Evolutionary conservation across 805 yeast species (phyloP).

Genomic region (Barnettozyma siamensis): DNA sequence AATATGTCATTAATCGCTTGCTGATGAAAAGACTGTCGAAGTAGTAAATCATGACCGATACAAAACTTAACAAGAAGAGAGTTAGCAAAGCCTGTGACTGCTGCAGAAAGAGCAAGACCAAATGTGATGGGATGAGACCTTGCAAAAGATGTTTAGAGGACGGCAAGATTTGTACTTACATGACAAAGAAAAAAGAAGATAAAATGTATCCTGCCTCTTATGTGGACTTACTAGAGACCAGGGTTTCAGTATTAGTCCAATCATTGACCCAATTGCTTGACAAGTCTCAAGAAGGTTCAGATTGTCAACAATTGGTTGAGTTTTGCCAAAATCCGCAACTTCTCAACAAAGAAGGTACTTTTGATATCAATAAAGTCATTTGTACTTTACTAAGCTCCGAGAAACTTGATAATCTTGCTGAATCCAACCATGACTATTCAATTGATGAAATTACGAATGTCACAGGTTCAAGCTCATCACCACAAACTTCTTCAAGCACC

Average conservation of each 20-base stretch:
- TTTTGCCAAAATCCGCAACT: conserved; percentile 18
- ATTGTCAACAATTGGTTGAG: conserved; percentile 8
- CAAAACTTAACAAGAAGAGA: conserved; percentile 22
- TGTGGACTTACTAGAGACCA: conserved; percentile 44
- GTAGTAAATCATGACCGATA: background rate
- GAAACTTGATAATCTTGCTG: conserved; percentile 22
- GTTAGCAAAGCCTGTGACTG: conserved; percentile 41
- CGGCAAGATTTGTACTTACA: conserved; percentile 51
- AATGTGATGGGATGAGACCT: conserved; percentile 43
- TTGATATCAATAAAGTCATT: conserved; percentile 25
- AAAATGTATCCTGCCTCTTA: conserved; percentile 40
- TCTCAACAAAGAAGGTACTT: conserved; percentile 17
- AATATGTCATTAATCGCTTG: no score
- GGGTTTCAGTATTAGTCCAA: conserved; percentile 42
- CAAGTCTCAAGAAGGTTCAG: conserved; percentile 11
- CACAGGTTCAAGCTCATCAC: conserved; percentile 2
- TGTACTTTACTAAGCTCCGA: conserved; percentile 17
- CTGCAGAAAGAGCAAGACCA: conserved; percentile 39
- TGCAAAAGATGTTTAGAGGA: conserved; percentile 47
- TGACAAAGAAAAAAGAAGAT: conserved; percentile 45
- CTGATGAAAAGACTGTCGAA: no score
- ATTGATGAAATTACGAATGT: conserved; percentile 22
- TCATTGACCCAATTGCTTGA: conserved; percentile 27
- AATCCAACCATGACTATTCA: conserved; percentile 19
- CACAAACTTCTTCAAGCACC: background rate